A percentile compares a stretch with the other conserved stretches of the same genome.
These are phyloP conservation scores for Eimeria zaria DNA, from an alignment of 169 alveolate species.

Conservation along the genomic window DNA sequence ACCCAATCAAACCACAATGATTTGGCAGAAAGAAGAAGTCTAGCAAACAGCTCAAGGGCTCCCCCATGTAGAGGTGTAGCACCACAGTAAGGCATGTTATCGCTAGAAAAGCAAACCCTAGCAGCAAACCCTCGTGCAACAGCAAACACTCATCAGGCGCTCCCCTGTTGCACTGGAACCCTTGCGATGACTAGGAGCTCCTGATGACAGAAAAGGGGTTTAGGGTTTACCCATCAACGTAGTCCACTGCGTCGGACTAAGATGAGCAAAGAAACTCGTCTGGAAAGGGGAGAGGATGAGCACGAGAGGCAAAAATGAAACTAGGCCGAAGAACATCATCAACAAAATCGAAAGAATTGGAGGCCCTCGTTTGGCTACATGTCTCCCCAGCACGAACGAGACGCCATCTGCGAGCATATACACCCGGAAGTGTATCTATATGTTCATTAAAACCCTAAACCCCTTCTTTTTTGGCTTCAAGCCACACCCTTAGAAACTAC, in stretches of 20 bases:
- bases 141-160: no score
- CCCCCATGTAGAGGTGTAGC: no score
- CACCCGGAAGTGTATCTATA: background rate
- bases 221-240: background rate
- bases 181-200: no score
- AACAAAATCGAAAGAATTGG: slow-evolving; percentile 51
- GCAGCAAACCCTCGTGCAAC: no score
- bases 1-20: background rate
- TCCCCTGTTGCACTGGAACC: no score
- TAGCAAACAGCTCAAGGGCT: no score
- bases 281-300: slow-evolving; percentile 11
- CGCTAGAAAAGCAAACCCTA: no score
- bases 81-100: no score
- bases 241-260: background rate
- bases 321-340: slow-evolving; percentile 65
- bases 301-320: slow-evolving; percentile 41
- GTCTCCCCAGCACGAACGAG: slow-evolving; percentile 60
- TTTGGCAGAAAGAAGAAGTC: background rate
- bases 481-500: background rate
- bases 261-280: background rate
- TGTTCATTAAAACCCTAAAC: background rate
- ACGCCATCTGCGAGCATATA: slow-evolving; percentile 25
- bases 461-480: background rate
- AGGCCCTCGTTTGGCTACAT: slow-evolving; percentile 57
- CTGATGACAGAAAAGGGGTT: no score